Evolutionary conservation across 768 basidiomycete species (phyloP), one percentile per base, ranked within the genome.

Genomic region (Xanthoconium stramineum): DNA sequence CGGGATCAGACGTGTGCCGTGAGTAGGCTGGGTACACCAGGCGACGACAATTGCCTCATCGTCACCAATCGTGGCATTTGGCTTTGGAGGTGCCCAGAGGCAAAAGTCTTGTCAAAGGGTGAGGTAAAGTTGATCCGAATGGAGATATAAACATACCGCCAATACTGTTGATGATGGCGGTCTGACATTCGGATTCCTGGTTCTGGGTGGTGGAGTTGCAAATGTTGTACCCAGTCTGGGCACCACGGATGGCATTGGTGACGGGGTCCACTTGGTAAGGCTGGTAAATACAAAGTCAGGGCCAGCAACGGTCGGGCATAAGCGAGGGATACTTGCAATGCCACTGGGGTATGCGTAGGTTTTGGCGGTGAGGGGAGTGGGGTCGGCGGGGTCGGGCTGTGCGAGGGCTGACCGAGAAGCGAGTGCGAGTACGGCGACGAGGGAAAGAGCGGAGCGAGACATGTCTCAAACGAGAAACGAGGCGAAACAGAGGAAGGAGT

Each of bases 1-100:
- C 6, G 88, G 87, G 28, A 94, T 88, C 48, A 86, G 65, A 55
- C 91, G 86, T 3, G 88, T 82, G 1, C 91, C 91, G 55, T 79
- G 78, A 5, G 79, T 80, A 1, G 79, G 69, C 68, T 84, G 81
- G 13, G 83, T 80, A 70, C 90, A 94, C 79, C 81, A 94, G 1
- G 88, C 83, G 20, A 94, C 85, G 62, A 81, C 85, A 51, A 76
- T 72, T 24, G 77, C 83, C 66, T 94, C 92, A 10, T 79, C 78
- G 58, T 88, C 80, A 46, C 80, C 86, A 39, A 93, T 85, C 13
- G 73, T 69, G 13, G 79, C 75, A 64, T 82, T 75, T 1, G 79
- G 72, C 0, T 61, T 61, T 0, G 76, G 65, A 2, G 86, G 81
- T 6, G 77, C 84, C 83, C 84, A 89, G 0, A 89, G 59, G 62